phyloP scores from a whole-genome alignment of 1,284 basidiomycete species.

The Leccinum solheimii region DNA sequence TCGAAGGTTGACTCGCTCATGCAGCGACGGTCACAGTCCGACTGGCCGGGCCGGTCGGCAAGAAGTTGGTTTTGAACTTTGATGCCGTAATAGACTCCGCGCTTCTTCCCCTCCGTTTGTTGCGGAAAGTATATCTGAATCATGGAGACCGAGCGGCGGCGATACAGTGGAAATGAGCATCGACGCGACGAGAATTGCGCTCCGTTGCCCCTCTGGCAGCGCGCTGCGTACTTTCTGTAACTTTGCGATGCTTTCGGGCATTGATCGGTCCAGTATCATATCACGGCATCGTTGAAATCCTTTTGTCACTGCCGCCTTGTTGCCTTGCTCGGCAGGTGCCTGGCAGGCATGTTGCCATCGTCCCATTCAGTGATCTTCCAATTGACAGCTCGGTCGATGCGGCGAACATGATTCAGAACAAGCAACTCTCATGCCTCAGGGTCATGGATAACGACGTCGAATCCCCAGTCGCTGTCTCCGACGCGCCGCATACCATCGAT shows the following conservation, averaged over 20 bases:
- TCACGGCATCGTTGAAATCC: not conserved
- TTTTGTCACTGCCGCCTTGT: too few species aligned
- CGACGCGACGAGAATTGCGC: not conserved
- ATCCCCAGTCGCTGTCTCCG: not conserved
- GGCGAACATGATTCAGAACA: not conserved
- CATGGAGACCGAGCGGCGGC: not conserved
- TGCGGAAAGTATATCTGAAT: not conserved
- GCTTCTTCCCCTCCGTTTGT: not conserved
- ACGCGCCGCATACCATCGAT: too few species aligned
- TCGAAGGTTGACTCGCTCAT: too few species aligned
- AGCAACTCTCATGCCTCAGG: too few species aligned
- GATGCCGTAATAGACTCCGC: not conserved
- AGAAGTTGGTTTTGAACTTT: not conserved
- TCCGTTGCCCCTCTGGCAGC: not conserved
- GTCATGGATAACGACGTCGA: not conserved
- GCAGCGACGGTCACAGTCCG: too few species aligned
- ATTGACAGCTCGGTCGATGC: not conserved
- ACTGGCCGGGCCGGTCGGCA: not conserved
- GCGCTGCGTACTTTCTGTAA: too few species aligned
- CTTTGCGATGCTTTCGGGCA: not conserved
- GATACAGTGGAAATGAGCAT: not conserved
- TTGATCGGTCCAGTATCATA: not conserved
- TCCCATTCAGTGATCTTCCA: not conserved
- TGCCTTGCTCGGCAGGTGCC: too few species aligned
- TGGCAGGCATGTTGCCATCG: not conserved